Percentiles rank a stretch among this genome's conserved stretches.
These are phyloP conservation scores for Marchantia paleacea DNA, from an alignment of 225 moss, liverwort and hornwort species.

Conservation along the genomic window DNA sequence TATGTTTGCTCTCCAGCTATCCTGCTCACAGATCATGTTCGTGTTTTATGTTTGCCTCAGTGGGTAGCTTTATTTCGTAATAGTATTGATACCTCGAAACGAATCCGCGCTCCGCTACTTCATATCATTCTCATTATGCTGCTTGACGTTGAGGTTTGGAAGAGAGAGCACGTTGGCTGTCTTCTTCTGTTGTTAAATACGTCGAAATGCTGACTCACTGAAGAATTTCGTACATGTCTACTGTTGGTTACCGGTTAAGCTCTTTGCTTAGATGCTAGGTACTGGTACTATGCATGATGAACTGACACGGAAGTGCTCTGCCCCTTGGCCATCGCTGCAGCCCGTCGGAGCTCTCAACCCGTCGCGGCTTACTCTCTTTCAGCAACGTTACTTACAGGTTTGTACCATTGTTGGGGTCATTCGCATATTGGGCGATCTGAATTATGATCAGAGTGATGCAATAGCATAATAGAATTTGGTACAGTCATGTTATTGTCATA, in stretches of 20 bases:
- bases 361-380: conserved; percentile 63
- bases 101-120: no score
- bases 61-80: no score
- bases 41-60: no score
- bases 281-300: neutral
- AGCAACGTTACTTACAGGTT: conserved; percentile 84
- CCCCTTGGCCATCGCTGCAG: conserved; percentile 41
- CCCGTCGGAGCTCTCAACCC: conserved; percentile 94
- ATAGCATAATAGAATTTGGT: neutral
- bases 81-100: no score
- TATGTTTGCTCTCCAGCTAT: no score
- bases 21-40: no score
- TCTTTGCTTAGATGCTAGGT: neutral
- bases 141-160: no score
- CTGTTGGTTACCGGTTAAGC: neutral
- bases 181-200: no score
- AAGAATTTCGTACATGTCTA: no score
- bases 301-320: neutral
- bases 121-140: no score
- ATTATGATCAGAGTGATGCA: neutral
- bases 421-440: neutral
- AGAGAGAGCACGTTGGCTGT: no score
- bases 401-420: neutral
- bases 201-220: no score
- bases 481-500: neutral